phyloP scores from a whole-genome alignment of 148 eudicot genomes.

The Nepenthes mirabilis region DNA sequence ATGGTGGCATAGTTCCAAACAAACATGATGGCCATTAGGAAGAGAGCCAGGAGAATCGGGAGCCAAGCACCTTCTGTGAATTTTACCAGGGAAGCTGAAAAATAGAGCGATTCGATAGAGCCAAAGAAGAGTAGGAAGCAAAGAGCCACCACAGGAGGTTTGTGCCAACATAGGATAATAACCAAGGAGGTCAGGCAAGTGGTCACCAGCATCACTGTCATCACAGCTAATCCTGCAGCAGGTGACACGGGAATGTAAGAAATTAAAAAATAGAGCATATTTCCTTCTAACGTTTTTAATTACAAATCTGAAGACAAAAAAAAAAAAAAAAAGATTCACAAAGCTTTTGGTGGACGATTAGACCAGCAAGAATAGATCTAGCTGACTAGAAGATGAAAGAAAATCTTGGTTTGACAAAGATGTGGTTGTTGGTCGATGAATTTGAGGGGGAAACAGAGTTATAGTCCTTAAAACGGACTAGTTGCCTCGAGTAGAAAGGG shows the following conservation, averaged over 20 bases:
- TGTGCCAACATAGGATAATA: constrained; percentile 81
- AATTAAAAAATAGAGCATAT: neutral
- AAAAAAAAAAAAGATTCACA: no score
- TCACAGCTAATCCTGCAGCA: constrained; percentile 76
- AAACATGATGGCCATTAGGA: constrained; percentile 77
- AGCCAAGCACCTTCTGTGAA: constrained; percentile 93
- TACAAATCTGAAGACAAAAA: no score
- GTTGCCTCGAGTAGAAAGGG: no score
- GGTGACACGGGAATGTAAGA: neutral
- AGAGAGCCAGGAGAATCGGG: constrained; percentile 74
- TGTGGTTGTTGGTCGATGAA: no score
- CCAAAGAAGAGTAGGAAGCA: constrained; percentile 77
- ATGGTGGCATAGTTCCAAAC: constrained; percentile 86
- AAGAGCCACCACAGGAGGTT: constrained; percentile 60
- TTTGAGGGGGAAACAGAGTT: no score
- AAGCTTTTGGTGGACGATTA: no score
- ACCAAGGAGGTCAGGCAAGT: constrained; percentile 89
- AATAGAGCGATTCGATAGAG: constrained; percentile 74
- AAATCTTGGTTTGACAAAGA: no score
- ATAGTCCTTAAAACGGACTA: no score
- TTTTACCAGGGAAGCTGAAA: constrained; percentile 86
- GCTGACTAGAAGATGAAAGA: no score
- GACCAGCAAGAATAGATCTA: no score
- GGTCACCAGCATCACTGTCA: constrained; percentile 93
- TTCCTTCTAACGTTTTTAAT: neutral